Evolutionary conservation across 495 filamentous ascomycete species (phyloP).

Genomic region (Lineolata rhizophorae): DNA sequence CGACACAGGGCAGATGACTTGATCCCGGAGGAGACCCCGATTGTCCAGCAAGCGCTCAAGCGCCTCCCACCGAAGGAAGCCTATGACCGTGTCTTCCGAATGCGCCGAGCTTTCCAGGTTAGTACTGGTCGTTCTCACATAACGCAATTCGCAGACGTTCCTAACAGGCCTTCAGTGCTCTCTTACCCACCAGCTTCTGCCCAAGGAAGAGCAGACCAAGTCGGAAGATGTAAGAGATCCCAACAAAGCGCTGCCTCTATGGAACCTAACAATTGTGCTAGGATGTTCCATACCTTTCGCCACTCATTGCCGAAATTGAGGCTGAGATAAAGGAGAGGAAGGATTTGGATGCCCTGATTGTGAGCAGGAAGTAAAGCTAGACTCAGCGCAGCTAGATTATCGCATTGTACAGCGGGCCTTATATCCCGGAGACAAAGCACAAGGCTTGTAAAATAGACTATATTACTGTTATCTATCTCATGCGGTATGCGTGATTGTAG

Average conservation of each 20-base stretch:
- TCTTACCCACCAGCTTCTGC: slow-evolving; percentile 66
- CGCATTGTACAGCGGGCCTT: not conserved
- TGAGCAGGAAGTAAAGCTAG: slow-evolving; percentile 17
- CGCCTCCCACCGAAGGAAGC: slow-evolving; percentile 73
- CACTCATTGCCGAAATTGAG: slow-evolving; percentile 66
- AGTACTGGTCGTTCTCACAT: too few species aligned
- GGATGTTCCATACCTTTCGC: slow-evolving; percentile 59
- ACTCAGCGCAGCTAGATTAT: not conserved
- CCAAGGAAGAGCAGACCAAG: slow-evolving; percentile 62
- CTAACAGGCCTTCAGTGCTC: slow-evolving; percentile 33
- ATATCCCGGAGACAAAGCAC: not conserved
- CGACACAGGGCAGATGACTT: slow-evolving; percentile 65
- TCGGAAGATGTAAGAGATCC: slow-evolving; percentile 40
- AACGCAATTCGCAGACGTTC: slow-evolving; percentile 4
- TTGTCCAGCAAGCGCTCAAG: slow-evolving; percentile 66
- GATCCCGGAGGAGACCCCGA: slow-evolving; percentile 73
- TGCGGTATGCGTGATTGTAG: too few species aligned
- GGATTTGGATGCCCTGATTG: slow-evolving; percentile 61
- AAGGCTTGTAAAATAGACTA: too few species aligned
- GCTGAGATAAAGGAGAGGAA: slow-evolving; percentile 59
- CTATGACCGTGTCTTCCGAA: slow-evolving; percentile 93
- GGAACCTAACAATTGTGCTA: too few species aligned
- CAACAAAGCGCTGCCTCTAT: too few species aligned
- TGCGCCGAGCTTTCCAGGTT: slow-evolving; percentile 88
- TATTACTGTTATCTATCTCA: too few species aligned